Evolutionary conservation across 768 basidiomycete genomes (phyloP).

Genomic region (Tephrocybe sp.): DNA sequence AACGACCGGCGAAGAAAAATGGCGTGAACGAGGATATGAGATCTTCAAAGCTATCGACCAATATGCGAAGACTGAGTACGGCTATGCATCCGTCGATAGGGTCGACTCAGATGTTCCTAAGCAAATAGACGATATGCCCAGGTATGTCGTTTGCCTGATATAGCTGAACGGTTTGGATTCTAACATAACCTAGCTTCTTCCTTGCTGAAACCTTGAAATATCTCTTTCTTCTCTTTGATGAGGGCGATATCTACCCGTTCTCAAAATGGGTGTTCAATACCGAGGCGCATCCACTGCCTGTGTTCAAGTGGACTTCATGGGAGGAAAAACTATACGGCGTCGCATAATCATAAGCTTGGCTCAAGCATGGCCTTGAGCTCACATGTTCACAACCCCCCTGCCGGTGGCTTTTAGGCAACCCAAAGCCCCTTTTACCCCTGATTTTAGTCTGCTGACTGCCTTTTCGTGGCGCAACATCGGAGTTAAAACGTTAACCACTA

Average conservation of each 20-base stretch:
- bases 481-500: too few species aligned
- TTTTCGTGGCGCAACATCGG: too few species aligned
- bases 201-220: constrained; percentile 56
- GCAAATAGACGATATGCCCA: constrained; percentile 66
- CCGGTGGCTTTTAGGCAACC: too few species aligned
- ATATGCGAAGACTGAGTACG: constrained; percentile 49
- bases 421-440: too few species aligned
- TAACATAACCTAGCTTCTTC: constrained; percentile 32
- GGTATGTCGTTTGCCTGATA: constrained; percentile 38
- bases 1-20: constrained; percentile 58
- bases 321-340: constrained; percentile 47
- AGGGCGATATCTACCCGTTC: constrained; percentile 48
- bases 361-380: neutral
- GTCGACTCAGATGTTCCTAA: constrained; percentile 37
- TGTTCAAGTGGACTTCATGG: constrained; percentile 55
- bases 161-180: neutral
- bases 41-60: constrained; percentile 65
- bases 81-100: constrained; percentile 52
- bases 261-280: constrained; percentile 64
- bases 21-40: constrained; percentile 71
- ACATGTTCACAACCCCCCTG: neutral
- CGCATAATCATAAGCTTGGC: neutral
- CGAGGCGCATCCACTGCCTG: constrained; percentile 69
- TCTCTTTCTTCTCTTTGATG: constrained; percentile 61
- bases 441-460: too few species aligned